Base-by-base conservation (phyloP, 148 eudicot genomes). In the Camellia sinensis region DNA sequence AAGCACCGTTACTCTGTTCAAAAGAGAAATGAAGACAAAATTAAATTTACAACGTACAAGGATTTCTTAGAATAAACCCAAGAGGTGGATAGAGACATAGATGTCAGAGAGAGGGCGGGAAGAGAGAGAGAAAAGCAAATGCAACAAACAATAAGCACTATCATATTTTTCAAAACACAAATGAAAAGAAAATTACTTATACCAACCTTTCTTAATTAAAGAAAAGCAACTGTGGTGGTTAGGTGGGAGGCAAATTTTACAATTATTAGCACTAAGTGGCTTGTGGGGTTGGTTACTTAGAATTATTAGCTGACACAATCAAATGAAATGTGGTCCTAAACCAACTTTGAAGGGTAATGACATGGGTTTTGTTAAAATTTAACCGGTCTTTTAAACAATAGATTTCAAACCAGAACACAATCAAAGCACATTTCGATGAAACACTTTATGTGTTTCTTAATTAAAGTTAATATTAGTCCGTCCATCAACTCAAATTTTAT, bases 271-370 rank as follows among this genome's bases (percentile, higher is more conserved):
- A 62, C 46, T 44, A n/a, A 74, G n/a, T 57, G 63, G 19, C 41
- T 29, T 29, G 77, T 74, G 77, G 66, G 65, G 53, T 75, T 43
- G 78, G 68, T 45, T n/a, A 12, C 17, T 41, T 61, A 50, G 67
- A 75, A 75, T 43, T 62, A 60, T 75, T 61, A 75, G 54, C 69
- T 43, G 53, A 75, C 78, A 45, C 60, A 45, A 76, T 76, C 12
- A 63, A 21, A 63, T 64, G 44, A 50, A 21, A 12, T 46, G 44
- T 21, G 59, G 13, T 43, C n/a, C 48, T 4, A 7, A 13, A 53
- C 18, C 17, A 29, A 44, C 53, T 14, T 69, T 5, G 19, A 12
- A 41, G 50, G n/a, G 54, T 43, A 46, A 44, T 70, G 22, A 5
- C 54, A 46, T 7, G 3, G 9, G 3, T 5, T 68, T 68, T 13